Evolutionary conservation across 2,329 filamentous ascomycete species (phyloP).

Genomic region (Fusarium palustre): DNA sequence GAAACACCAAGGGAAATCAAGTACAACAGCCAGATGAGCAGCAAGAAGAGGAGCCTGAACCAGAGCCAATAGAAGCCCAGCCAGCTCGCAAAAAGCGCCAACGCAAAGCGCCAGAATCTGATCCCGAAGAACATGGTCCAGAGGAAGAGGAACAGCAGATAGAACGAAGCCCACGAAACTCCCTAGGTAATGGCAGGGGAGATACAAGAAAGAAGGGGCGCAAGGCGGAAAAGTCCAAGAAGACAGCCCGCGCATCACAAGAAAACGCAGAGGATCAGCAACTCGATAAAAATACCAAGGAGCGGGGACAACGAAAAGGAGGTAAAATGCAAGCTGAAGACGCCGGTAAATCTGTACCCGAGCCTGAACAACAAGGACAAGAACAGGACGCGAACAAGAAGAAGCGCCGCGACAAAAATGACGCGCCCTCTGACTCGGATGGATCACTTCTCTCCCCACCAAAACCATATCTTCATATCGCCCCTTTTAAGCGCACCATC

Average conservation of each 20-base stretch:
- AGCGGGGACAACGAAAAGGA: slow-evolving; percentile 26
- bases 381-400: slow-evolving; percentile 12
- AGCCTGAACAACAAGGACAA: slow-evolving; percentile 5
- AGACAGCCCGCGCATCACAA: slow-evolving; percentile 12
- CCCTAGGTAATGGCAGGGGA: slow-evolving; percentile 27
- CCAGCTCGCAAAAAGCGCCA: slow-evolving; percentile 29
- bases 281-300: slow-evolving; percentile 25
- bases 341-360: neutral
- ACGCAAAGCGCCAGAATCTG: slow-evolving; percentile 5
- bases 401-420: slow-evolving; percentile 33
- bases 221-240: slow-evolving; percentile 25
- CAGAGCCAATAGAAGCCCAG: slow-evolving; percentile 28
- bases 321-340: slow-evolving; percentile 12
- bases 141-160: slow-evolving; percentile 20
- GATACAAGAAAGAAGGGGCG: slow-evolving; percentile 33
- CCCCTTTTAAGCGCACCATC: slow-evolving; percentile 63
- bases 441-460: slow-evolving; percentile 45
- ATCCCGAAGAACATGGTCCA: neutral
- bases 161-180: slow-evolving; percentile 35
- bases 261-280: slow-evolving; percentile 21
- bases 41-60: slow-evolving; percentile 13
- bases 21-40: slow-evolving; percentile 19
- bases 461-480: slow-evolving; percentile 63
- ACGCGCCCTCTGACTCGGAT: slow-evolving; percentile 37
- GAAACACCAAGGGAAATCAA: slow-evolving; percentile 27